Evolutionary conservation across 2,329 filamentous ascomycete genomes (phyloP).

Genomic region (Colletotrichum spaethianum): DNA sequence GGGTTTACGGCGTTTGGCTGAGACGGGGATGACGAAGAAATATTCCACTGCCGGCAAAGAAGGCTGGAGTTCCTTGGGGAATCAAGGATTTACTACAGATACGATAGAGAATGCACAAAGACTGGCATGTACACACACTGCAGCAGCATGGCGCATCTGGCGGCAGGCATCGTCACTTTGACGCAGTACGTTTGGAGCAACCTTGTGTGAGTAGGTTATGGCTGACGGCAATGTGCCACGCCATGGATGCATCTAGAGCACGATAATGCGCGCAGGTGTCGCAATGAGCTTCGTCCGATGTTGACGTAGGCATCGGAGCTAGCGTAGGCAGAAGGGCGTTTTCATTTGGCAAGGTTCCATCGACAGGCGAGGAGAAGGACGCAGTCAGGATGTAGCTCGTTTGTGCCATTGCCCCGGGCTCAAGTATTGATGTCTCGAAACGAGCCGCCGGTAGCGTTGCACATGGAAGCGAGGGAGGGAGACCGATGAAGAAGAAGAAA

Average conservation of each 20-base stretch:
- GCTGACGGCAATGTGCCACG: neutral
- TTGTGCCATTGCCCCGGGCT: no score
- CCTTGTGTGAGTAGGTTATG: neutral
- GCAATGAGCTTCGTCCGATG: neutral
- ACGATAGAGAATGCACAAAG: slow-evolving; percentile 41
- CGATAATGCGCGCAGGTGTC: neutral
- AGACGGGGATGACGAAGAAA: slow-evolving; percentile 4
- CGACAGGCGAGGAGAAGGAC: neutral
- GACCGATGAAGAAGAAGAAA: no score
- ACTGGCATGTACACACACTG: slow-evolving; percentile 26
- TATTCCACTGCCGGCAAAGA: slow-evolving; percentile 10
- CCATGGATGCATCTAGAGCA: neutral
- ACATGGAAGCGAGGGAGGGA: neutral
- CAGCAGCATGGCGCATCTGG: neutral
- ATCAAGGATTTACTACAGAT: slow-evolving; percentile 17
- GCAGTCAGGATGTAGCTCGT: neutral
- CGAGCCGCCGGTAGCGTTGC: neutral
- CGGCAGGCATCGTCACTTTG: neutral
- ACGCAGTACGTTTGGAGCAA: neutral
- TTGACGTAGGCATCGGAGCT: slow-evolving; percentile 3
- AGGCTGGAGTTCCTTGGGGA: slow-evolving; percentile 10
- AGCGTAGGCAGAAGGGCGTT: slow-evolving; percentile 2
- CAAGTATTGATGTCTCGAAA: no score
- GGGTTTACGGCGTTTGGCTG: slow-evolving; percentile 26
- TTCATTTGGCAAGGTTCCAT: neutral